phyloP scores from a whole-genome alignment of 306 rosid species.

The Vigna hirtella region DNA sequence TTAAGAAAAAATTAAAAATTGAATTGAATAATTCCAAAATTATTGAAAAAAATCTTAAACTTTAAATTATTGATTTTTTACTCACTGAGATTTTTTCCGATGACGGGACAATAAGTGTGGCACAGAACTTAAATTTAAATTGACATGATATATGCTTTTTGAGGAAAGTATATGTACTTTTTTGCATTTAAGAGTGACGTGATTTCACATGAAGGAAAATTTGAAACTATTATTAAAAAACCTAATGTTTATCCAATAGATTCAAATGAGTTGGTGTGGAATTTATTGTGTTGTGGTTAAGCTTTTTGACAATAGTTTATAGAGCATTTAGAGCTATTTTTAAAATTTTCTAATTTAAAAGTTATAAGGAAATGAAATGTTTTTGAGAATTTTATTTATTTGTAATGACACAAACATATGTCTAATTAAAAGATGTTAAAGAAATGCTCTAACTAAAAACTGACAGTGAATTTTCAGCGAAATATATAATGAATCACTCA shows the following conservation, averaged over 20 bases:
- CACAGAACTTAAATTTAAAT: neutral
- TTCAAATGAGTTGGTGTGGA: neutral
- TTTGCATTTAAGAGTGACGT: slow-evolving; percentile 6
- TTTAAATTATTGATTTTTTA: too few relatives aligned
- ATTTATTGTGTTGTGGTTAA: neutral
- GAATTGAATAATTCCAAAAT: too few relatives aligned
- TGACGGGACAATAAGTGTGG: neutral
- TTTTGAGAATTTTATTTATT: too few relatives aligned
- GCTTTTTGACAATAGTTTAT: neutral
- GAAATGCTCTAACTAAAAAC: too few relatives aligned
- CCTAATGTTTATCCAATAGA: neutral
- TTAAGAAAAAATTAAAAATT: too few relatives aligned
- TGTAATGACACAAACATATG: too few relatives aligned
- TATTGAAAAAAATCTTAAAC: too few relatives aligned
- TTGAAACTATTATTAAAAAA: neutral
- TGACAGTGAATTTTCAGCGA: neutral
- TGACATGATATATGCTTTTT: slow-evolving; percentile 11
- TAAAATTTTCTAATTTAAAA: neutral
- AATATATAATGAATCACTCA: neutral
- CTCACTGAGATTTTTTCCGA: neutral
- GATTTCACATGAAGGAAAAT: slow-evolving; percentile 9
- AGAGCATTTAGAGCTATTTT: neutral
- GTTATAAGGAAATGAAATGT: too few relatives aligned
- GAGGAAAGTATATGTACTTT: slow-evolving; percentile 14
- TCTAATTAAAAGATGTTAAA: neutral